Base-by-base conservation (phyloP, 208 protist genomes). In the Crithidia thermophila region DNA sequence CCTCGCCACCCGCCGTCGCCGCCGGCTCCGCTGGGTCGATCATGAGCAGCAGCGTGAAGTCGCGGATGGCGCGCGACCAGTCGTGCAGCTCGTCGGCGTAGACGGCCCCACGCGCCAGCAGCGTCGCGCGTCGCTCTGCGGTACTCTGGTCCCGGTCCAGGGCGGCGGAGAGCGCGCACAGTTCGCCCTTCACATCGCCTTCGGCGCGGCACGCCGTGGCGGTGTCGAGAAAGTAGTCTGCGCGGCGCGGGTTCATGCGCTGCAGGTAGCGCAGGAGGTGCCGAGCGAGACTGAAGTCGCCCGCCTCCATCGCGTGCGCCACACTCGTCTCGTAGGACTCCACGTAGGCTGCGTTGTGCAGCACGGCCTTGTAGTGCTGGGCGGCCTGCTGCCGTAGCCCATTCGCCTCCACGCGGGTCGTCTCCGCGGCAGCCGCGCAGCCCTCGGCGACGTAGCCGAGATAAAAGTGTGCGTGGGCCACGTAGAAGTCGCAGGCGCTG, bases 381-480 rank as follows among this genome's bases (percentile, higher is more conserved):
- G 50, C 46, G 7, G 87, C 85, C 56, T 79, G 47, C 45, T 71
- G 65, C 10, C 59, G 62, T 61, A 86, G 63, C 27, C 55, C 53
- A 5, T 34, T 42, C 11, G 28, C 39, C 30, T 57, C 68, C 21
- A 36, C 69, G 23, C 40, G 23, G 25, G 42, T 51, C 23, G 46
- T 42, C n/a, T 47, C 8, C 33, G 30, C 31, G 56, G 33, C 43
- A 30, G 57, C 30, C 33, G 37, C 47, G 66, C 33, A 14, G 13
- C 55, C 21, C 72, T 75, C 74, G 42, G 61, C 76, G 25, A 91
- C 67, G 55, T 79, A 77, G 37, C 90, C 90, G 4, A 95, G 69
- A 46, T 91, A 93, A 51, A 91, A 95, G 70, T 93, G 76, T 0
- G 90, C 87, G 62, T 95, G 86, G 7, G 90, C 79, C 9, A 70